These are phyloP conservation scores for Sclerotinia borealis DNA, from an alignment of 2,329 filamentous ascomycete species.

Conservation along the genomic window DNA sequence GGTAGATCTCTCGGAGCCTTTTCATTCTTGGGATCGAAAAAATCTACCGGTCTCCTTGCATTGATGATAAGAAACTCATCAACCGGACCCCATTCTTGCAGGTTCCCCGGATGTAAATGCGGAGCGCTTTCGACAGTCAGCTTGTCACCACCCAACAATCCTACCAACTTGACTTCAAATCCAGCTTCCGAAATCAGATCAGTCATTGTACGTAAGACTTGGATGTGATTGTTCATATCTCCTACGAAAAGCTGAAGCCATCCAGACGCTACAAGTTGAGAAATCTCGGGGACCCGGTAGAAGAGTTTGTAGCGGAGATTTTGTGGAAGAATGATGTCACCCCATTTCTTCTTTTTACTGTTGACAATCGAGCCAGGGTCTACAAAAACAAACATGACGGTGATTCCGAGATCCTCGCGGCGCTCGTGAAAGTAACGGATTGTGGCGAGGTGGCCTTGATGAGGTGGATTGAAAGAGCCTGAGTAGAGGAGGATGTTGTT, in stretches of 20 bases:
- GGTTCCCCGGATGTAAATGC: neutral
- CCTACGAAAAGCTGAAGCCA: neutral
- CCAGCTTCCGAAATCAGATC: neutral
- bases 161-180: neutral
- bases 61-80: neutral
- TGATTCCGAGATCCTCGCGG: neutral
- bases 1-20: neutral
- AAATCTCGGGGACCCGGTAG: neutral
- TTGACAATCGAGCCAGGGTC: neutral
- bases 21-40: neutral
- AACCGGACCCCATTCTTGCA: neutral
- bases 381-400: neutral
- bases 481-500: neutral
- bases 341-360: neutral
- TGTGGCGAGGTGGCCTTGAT: neutral
- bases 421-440: neutral
- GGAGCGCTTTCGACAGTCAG: neutral
- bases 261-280: neutral
- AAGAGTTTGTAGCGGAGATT: neutral
- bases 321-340: neutral
- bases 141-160: neutral
- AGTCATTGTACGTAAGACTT: neutral
- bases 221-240: neutral
- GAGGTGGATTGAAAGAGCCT: neutral
- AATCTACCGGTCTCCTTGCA: neutral